Percentiles rank a stretch among this genome's conserved stretches.
Conservation (phyloP, 805 yeast species). For the Yarrowia phangngaensis region DNA sequence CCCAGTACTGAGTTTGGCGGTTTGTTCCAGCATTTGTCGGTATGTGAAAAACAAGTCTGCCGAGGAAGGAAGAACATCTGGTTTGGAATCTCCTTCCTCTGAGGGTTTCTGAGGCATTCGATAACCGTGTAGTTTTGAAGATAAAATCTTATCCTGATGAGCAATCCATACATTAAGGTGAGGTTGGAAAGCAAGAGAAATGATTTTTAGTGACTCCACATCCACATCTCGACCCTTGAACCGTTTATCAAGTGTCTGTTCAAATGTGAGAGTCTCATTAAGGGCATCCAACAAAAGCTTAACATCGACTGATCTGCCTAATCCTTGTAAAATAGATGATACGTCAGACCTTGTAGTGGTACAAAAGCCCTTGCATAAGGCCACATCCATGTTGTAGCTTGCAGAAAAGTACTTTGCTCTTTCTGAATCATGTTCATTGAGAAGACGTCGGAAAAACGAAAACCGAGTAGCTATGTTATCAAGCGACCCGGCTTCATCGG, state of each 20-base stretch:
- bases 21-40: constrained; percentile 66
- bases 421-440: constrained; percentile 54
- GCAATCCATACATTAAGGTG: constrained; percentile 80
- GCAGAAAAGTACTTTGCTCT: constrained; percentile 58
- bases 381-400: constrained; percentile 65
- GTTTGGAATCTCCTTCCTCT: constrained; percentile 47
- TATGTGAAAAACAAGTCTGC: constrained; percentile 80
- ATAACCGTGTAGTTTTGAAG: constrained; percentile 60
- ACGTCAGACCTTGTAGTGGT: constrained; percentile 66
- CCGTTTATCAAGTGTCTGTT: constrained; percentile 60
- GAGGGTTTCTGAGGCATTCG: constrained; percentile 44
- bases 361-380: constrained; percentile 61
- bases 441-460: constrained; percentile 70
- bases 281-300: constrained; percentile 64
- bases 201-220: constrained; percentile 37
- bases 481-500: constrained; percentile 91
- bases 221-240: constrained; percentile 39
- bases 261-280: constrained; percentile 79
- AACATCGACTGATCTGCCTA: constrained; percentile 50
- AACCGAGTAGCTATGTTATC: constrained; percentile 82
- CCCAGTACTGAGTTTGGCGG: constrained; percentile 54
- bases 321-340: constrained; percentile 47
- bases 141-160: constrained; percentile 68
- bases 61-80: constrained; percentile 68
- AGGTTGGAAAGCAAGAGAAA: constrained; percentile 76